A percentile compares a stretch with the other conserved stretches of the same genome.
Conservation (phyloP, 768 basidiomycete species). For the Pleurotus giganteus region DNA sequence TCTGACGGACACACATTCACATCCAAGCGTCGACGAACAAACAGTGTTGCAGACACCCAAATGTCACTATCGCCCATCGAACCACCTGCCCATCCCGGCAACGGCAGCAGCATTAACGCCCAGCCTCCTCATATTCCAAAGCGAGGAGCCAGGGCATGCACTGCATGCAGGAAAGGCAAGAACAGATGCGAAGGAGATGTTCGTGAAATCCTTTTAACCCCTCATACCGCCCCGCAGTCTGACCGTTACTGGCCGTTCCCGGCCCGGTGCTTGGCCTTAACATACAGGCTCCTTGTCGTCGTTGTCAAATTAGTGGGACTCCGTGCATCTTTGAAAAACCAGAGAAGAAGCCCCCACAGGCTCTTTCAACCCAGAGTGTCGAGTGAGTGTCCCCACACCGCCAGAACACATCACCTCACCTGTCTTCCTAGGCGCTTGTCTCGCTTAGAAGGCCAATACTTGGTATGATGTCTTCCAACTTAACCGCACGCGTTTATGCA, state of each 20-base stretch:
- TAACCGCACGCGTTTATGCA: neutral
- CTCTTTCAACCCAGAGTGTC: slow-evolving; percentile 60
- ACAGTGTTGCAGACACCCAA: slow-evolving; percentile 25
- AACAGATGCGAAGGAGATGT: slow-evolving; percentile 94
- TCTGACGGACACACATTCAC: slow-evolving; percentile 40
- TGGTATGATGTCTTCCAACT: slow-evolving; percentile 44
- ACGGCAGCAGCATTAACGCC: slow-evolving; percentile 12
- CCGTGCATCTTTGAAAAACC: slow-evolving; percentile 89
- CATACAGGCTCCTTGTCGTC: slow-evolving; percentile 81
- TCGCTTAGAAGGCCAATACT: slow-evolving; percentile 82
- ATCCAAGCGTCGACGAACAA: slow-evolving; percentile 58
- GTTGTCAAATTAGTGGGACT: slow-evolving; percentile 80
- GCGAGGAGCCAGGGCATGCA: slow-evolving; percentile 87
- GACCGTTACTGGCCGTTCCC: slow-evolving; percentile 61
- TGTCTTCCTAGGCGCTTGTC: slow-evolving; percentile 64
- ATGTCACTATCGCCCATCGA: slow-evolving; percentile 36
- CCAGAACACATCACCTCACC: slow-evolving; percentile 15
- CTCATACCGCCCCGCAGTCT: slow-evolving; percentile 44
- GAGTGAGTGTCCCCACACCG: slow-evolving; percentile 51
- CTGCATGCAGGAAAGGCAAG: slow-evolving; percentile 87
- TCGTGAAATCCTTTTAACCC: slow-evolving; percentile 28
- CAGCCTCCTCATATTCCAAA: slow-evolving; percentile 73
- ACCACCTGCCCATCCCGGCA: slow-evolving; percentile 19
- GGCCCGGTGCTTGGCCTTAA: slow-evolving; percentile 65
- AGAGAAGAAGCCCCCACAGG: slow-evolving; percentile 75